A percentile compares a stretch with the other conserved stretches of the same genome.
These are phyloP conservation scores for Penicillium manginii DNA, from an alignment of 495 filamentous ascomycete genomes.

Conservation along the genomic window DNA sequence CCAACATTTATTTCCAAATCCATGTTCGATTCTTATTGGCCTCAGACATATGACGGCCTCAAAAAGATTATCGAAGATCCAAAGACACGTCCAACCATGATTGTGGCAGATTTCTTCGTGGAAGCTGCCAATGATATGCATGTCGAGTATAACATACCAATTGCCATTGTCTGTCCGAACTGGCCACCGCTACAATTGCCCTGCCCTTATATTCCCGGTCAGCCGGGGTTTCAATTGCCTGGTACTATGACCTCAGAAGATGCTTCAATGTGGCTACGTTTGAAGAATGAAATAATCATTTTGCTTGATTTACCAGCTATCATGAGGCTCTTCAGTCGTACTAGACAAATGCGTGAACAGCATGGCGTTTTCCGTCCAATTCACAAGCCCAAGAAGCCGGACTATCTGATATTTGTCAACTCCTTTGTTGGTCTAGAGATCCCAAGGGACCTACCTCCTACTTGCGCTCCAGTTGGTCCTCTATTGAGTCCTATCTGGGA, in stretches of 20 bases:
- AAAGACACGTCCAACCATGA: conserved; percentile 32
- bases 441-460: conserved; percentile 41
- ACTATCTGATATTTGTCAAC: conserved; percentile 46
- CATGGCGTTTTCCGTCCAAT: conserved; percentile 29
- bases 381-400: conserved; percentile 33
- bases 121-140: conserved; percentile 41
- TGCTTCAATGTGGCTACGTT: conserved; percentile 35
- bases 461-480: conserved; percentile 37
- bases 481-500: conserved; percentile 33
- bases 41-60: conserved; percentile 36
- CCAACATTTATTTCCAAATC: conserved; percentile 34
- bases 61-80: conserved; percentile 26
- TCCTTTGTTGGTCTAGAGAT: conserved; percentile 46
- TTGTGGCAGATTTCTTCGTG: conserved; percentile 43
- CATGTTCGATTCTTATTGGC: conserved; percentile 43
- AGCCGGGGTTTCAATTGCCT: conserved; percentile 40
- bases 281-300: conserved; percentile 33
- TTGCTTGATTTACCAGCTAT: conserved; percentile 25
- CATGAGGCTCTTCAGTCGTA: conserved; percentile 27
- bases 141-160: conserved; percentile 33
- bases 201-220: conserved; percentile 41
- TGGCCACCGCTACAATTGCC: conserved; percentile 41
- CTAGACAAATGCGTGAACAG: conserved; percentile 33
- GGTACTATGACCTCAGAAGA: conserved; percentile 36
- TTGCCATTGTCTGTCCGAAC: conserved; percentile 41